Base-by-base conservation (phyloP, 768 basidiomycete genomes). In the Calocybe cyanea region DNA sequence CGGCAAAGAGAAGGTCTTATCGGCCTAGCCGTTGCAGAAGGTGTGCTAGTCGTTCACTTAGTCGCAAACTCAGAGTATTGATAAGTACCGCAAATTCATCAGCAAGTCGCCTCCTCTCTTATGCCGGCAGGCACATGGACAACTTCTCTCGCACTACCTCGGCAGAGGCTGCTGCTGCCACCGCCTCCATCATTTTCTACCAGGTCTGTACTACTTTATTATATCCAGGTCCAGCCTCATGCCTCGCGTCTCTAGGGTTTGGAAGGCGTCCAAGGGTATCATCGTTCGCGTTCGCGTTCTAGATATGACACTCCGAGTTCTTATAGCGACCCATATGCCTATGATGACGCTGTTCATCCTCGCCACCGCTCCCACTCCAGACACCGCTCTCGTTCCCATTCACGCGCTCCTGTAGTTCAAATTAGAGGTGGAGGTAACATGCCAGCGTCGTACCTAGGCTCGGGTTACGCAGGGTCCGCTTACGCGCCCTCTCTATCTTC, bases 11-110 rank as follows among this genome's bases (percentile, higher is more conserved):
- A 88, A 62, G 81, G 72, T 11, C 64, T 88, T 11, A 75, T 79
- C 20, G 86, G 79, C 1, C 68, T 87, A 20, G 84, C 87, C 9
- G 71, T 84, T 20, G 86, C 78, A 31, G 87, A 89, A 77, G 81
- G 85, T 84, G 54, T 38, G 13, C 36, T 38, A 38, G 46, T 38
- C 30, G 21, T n/a, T 53, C 13, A n/a, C 33, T 17, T 9, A 49
- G 25, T 35, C 28, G 15, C 33, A 28, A 28, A 28, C 11, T 28
- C 25, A 6, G 25, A 28, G 11, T n/a, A 28, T 28, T 28, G 6
- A 28, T 6, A 5, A 28, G 11, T 28, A 11, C 25, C 11, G 11
- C 11, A 11, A 28, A 28, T 6, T 28, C 5, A 6, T 10, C 50
- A 87, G 85, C 78, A 3, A 71, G 75, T 17, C 74, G 76, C 23